Evolutionary conservation across 192 early-diverging fungal species (phyloP), one percentile per base, ranked within the genome.

Genomic region (Martensiomyces pterosporus): DNA sequence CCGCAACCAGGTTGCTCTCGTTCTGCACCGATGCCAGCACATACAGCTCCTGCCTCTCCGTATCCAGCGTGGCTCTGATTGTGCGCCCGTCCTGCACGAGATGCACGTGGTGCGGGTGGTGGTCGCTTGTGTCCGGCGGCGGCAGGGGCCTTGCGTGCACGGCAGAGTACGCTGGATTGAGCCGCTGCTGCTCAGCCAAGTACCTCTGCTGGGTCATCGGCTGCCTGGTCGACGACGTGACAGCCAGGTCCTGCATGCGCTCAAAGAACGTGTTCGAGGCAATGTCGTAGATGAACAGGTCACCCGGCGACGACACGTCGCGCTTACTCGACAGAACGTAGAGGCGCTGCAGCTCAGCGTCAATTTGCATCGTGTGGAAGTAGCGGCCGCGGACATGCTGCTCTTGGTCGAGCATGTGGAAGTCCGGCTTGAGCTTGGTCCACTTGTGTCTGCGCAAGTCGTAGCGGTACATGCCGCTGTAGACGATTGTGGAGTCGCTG

Each of bases 271-370:
- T 74, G 66, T 93, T 83, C 0, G 77, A 76, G 40, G 83, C 89
- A 60, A 95, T 82, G 29, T 89, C 81, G 61, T 93, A 96, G 2
- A 86, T 75, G 27, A 87, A 85, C 38, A 98, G 82, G 41, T 96
- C 91, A 39, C 84, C 57, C 2, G 90, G 76, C 43, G 81, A 82
- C 38, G 89, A 80, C 40, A 90, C 90, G 55, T 89, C 79, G 27
- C 91, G 80, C 63, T 93, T 88, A 34, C 91, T 92, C 19, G 92
- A 91, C 48, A 96, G 83, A 32, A 98, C 88, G 58, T 89, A 92
- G 4, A 97, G 75, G 24, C 85, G 79, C 24, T 84, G 83, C 6
- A 74, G 75, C 13, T 52, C 48, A 5, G 86, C 70, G 54, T 95
- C 90, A 4, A 93, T 78, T 2, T 91, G 65, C 93, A 95, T 92